phyloP scores from a whole-genome alignment of 2,329 filamentous ascomycete genomes.

The Ramularia collo-cygni region DNA sequence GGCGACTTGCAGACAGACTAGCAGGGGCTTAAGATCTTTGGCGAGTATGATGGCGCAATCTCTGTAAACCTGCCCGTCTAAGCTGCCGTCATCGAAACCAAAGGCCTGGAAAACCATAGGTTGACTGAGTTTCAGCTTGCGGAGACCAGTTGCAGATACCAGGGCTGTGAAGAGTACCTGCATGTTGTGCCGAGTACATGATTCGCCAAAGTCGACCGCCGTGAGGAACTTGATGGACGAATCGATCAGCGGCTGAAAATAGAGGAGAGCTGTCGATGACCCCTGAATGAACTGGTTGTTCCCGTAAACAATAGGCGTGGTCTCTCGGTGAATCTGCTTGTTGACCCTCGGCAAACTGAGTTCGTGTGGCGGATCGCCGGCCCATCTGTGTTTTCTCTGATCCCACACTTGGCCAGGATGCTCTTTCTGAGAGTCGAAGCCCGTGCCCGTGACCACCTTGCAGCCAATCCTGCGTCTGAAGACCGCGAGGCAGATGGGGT shows the following conservation, averaged over 20 bases:
- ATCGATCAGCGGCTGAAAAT: neutral
- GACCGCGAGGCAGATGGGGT: neutral
- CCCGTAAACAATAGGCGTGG: conserved; percentile 39
- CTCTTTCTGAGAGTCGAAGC: neutral
- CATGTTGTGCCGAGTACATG: neutral
- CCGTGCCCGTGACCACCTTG: conserved; percentile 5
- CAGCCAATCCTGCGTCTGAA: conserved; percentile 2
- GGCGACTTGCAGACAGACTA: conserved; percentile 3
- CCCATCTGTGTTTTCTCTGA: neutral
- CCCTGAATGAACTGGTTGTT: conserved; percentile 35
- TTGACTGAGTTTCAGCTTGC: neutral
- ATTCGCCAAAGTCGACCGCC: neutral
- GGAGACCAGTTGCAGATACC: neutral
- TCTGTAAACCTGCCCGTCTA: neutral
- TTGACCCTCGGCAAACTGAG: conserved; percentile 32
- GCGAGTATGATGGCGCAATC: conserved; percentile 1
- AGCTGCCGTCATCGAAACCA: neutral
- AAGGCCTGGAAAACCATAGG: neutral
- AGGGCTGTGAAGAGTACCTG: neutral
- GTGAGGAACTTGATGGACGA: neutral
- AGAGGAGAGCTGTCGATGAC: neutral
- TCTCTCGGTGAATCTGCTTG: conserved; percentile 36
- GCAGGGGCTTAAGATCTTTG: neutral
- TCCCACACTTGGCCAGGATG: too few relatives aligned
- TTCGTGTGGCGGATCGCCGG: neutral